Percentiles rank a stretch among this genome's conserved stretches.
Conservation (phyloP, 805 yeast genomes). For the Cyberlindnera mississippiensis region DNA sequence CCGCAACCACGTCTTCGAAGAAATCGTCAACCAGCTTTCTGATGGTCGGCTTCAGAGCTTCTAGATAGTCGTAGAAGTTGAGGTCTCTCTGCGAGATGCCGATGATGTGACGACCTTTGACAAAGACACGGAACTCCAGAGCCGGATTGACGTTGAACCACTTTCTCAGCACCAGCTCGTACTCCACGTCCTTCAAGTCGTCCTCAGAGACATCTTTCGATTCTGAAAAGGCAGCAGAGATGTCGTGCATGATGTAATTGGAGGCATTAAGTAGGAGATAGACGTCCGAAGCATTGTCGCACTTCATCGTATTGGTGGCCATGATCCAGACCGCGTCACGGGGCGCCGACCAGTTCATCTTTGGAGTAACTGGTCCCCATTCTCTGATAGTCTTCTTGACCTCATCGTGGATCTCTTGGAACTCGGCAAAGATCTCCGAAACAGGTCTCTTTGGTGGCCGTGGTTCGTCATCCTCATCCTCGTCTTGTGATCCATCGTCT, state of each 20-base stretch:
- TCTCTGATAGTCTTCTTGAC: conserved; percentile 44
- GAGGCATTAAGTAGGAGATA: conserved; percentile 82
- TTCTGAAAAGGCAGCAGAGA: conserved; percentile 64
- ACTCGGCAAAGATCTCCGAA: conserved; percentile 34
- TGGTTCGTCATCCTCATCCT: conserved; percentile 10
- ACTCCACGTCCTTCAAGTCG: conserved; percentile 20
- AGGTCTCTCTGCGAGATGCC: conserved; percentile 86
- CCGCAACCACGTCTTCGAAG: conserved; percentile 43
- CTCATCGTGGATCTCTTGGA: conserved; percentile 55
- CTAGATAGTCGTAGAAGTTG: conserved; percentile 72
- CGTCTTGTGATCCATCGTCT: conserved; percentile 26
- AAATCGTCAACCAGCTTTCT: conserved; percentile 48
- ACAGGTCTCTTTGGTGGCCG: conserved; percentile 13
- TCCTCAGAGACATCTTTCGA: conserved; percentile 32
- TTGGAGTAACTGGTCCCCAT: conserved; percentile 71
- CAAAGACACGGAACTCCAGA: conserved; percentile 85
- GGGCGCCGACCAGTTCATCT: conserved; percentile 96
- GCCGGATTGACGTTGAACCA: conserved; percentile 89
- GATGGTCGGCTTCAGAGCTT: conserved; percentile 45
- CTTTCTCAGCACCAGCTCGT: conserved; percentile 71
- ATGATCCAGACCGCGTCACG: conserved; percentile 92
- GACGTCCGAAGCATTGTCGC: conserved; percentile 67
- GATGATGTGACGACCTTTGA: conserved; percentile 55
- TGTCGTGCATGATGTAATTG: conserved; percentile 82
- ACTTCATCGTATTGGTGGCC: conserved; percentile 69